Conservation (phyloP, 2,329 filamentous ascomycete genomes). For the Aspergillus ustus region DNA sequence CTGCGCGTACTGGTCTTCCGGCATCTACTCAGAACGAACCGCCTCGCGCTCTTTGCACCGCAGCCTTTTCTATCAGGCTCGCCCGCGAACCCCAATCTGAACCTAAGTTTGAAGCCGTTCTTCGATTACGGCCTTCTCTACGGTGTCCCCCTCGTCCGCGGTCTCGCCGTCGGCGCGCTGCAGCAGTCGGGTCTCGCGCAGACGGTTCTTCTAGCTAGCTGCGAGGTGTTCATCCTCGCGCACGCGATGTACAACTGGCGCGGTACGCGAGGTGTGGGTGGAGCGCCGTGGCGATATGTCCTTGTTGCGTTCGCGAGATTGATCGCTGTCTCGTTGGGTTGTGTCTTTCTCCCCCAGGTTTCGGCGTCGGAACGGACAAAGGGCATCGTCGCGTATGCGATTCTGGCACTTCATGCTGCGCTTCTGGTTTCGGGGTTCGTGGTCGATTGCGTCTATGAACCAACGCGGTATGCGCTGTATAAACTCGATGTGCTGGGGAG, state of each 20-base stretch:
- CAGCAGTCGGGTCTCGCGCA: conserved; percentile 16
- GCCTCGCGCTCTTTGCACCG: neutral
- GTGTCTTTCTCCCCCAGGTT: neutral
- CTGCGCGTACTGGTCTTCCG: neutral
- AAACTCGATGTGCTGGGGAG: neutral
- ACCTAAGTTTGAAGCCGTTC: neutral
- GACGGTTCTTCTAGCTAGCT: conserved; percentile 7
- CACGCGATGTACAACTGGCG: neutral
- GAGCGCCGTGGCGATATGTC: neutral
- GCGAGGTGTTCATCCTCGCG: neutral
- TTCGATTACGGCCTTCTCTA: conserved; percentile 11
- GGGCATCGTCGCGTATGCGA: neutral
- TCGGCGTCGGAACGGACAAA: neutral
- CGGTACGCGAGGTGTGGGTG: too few relatives aligned
- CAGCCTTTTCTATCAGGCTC: too few relatives aligned
- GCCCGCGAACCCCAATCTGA: too few relatives aligned
- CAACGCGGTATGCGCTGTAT: neutral
- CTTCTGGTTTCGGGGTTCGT: neutral
- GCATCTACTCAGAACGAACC: neutral
- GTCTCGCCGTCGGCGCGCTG: conserved; percentile 16
- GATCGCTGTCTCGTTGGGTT: neutral
- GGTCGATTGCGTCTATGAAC: neutral
- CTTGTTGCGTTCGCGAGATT: neutral
- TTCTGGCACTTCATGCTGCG: neutral
- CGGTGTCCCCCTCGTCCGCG: conserved; percentile 16